A percentile compares a stretch with the other conserved stretches of the same genome.
phyloP scores from a whole-genome alignment of 805 yeast genomes.

The Brettanomyces naardenensis region DNA sequence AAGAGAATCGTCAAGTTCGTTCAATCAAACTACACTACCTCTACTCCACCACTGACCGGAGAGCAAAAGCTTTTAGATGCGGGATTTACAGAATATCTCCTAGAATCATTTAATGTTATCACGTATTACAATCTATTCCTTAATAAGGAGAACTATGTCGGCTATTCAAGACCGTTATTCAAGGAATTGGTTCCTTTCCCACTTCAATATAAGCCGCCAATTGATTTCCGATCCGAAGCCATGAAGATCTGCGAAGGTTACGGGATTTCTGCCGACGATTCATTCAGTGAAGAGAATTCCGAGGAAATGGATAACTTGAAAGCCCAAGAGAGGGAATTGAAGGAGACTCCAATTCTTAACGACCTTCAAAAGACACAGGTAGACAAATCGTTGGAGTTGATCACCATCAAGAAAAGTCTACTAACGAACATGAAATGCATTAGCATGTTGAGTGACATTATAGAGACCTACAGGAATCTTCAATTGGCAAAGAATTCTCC shows the following conservation, averaged over 20 bases:
- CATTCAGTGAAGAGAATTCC: constrained; percentile 20
- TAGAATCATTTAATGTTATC: constrained; percentile 34
- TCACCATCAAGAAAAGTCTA: constrained; percentile 20
- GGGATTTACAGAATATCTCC: constrained; percentile 35
- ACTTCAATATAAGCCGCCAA: constrained; percentile 64
- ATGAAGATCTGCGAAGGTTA: constrained; percentile 21
- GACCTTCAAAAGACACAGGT: constrained; percentile 20
- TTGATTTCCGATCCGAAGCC: constrained; percentile 31
- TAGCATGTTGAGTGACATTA: constrained; percentile 13
- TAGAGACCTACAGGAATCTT: constrained; percentile 6
- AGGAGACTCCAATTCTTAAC: constrained; percentile 22
- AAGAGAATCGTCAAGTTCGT: constrained; percentile 31
- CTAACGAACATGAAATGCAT: constrained; percentile 25
- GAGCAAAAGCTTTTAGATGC: constrained; percentile 33
- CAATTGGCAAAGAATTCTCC: constrained; percentile 8
- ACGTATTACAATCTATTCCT: constrained; percentile 52
- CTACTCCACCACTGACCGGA: neutral
- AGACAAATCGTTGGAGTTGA: constrained; percentile 14
- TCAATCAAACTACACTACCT: neutral
- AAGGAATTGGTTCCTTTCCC: constrained; percentile 56
- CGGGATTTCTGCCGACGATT: constrained; percentile 28
- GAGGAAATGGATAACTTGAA: constrained; percentile 18
- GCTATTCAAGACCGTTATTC: constrained; percentile 49
- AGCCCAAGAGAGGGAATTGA: constrained; percentile 18
- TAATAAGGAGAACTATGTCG: constrained; percentile 50